Base-by-base conservation (phyloP, 1,284 basidiomycete species). In the Puccinia coronata region DNA sequence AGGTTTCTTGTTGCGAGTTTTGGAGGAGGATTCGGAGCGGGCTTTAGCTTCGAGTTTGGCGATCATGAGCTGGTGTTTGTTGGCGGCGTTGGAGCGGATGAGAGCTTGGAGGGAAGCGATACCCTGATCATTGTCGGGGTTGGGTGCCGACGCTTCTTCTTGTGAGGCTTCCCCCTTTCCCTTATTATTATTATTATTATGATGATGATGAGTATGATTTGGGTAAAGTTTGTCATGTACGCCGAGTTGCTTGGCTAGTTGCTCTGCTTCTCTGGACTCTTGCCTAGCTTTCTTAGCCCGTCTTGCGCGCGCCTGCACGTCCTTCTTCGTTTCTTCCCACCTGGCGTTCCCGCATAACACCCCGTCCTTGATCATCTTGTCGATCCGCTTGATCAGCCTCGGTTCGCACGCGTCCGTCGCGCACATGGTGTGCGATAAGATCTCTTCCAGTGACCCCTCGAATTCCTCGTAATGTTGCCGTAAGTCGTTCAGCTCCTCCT, bases 401-500 rank as follows among this genome's bases (percentile, higher is more conserved):
- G 53, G 55, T 43, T 81, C 79, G 43, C 69, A 70, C 14, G 36
- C 69, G n/a, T 74, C 59, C 18, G 57, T 65, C 9, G 57, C 53
- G 55, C 79, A 81, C 43, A 81, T 47, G 23, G 61, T 63, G 25
- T 81, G 69, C 1, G 41, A 39, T 67, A 81, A 49, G 11, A 81
- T 81, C 9, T 63, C 39, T 12, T 53, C 25, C 16, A 81, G 43
- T 8, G 69, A 63, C 1, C 79, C 79, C 34, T 81, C 71, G 51
- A 65, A 74, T 39, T 31, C 28, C 1, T 34, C 20, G 43, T 81
- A 81, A 67, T 73, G 41, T 25, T 49, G 59, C 4, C 73, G 69
- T n/a, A 81, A 31, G 39, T 81, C 79, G 28, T 81, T 28, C 4
- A 65, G 18, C 63, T 81, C 79, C 74, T 81, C 79, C 39, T 81